Percentiles rank a stretch among this genome's conserved stretches.
Evolutionary conservation across 768 basidiomycete genomes (phyloP).

Genomic region (Suillus alpinus): DNA sequence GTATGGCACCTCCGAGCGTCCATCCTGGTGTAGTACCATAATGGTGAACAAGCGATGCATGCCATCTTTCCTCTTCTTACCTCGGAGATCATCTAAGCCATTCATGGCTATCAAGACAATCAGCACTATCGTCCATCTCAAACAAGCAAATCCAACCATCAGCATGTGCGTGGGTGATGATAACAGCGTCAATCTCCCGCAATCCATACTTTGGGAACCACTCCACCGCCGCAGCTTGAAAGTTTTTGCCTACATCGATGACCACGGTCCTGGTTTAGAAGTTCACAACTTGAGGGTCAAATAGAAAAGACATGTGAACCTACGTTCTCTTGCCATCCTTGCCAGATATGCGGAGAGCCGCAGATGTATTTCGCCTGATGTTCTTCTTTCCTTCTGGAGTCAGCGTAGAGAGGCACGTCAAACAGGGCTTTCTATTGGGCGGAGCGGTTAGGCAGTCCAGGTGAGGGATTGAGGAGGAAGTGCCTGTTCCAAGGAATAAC

Average conservation of each 20-base stretch:
- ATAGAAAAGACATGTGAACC: constrained; percentile 24
- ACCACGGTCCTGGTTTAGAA: constrained; percentile 58
- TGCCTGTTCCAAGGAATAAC: constrained; percentile 83
- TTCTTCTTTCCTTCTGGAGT: constrained; percentile 78
- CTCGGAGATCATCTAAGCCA: constrained; percentile 85
- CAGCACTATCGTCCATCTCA: not conserved
- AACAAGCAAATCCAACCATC: constrained; percentile 46
- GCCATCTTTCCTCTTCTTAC: constrained; percentile 34
- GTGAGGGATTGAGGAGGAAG: constrained; percentile 69
- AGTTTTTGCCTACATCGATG: constrained; percentile 85
- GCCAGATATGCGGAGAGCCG: constrained; percentile 50
- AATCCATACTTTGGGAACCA: constrained; percentile 74
- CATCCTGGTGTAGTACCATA: constrained; percentile 48
- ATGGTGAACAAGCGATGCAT: not conserved
- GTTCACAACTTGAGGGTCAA: not conserved
- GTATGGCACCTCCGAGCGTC: constrained; percentile 66
- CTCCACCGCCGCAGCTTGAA: constrained; percentile 53
- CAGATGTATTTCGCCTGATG: constrained; percentile 79
- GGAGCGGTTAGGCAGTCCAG: constrained; percentile 74
- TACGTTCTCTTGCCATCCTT: constrained; percentile 47
- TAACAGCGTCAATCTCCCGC: constrained; percentile 66
- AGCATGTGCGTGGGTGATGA: constrained; percentile 88
- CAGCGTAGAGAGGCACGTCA: constrained; percentile 66
- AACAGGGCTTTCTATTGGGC: constrained; percentile 48
- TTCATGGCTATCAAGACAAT: constrained; percentile 60